Conservation (phyloP, 2,329 filamentous ascomycete species). For the Gnomoniopsis smithogilvyi region DNA sequence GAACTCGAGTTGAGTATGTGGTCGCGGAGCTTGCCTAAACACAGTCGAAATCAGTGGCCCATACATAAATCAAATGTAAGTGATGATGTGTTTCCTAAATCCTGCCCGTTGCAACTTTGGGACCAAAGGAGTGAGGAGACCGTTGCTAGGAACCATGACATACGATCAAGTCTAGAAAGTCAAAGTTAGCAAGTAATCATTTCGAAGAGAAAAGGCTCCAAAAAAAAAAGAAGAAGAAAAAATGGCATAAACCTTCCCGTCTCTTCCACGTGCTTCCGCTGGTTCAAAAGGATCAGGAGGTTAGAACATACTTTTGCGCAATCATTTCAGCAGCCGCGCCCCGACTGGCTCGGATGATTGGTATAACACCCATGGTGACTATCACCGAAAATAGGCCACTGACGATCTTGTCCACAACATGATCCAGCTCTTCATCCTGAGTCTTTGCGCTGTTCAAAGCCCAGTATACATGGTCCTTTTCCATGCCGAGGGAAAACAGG, state of each 20-base stretch:
- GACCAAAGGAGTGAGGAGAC: neutral
- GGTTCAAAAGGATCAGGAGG: neutral
- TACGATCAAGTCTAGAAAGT: slow-evolving; percentile 61
- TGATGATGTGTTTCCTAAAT: neutral
- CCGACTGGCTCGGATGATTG: slow-evolving; percentile 92
- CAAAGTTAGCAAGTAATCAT: neutral
- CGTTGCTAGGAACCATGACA: neutral
- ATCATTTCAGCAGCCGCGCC: slow-evolving; percentile 93
- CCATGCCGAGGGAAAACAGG: slow-evolving; percentile 89
- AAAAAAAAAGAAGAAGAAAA: too few relatives aligned
- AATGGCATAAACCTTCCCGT: neutral
- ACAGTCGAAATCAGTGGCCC: neutral
- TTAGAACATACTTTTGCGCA: slow-evolving; percentile 59
- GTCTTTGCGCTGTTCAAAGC: slow-evolving; percentile 93
- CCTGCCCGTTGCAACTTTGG: neutral
- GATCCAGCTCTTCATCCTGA: slow-evolving; percentile 84
- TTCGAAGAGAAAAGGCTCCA: neutral
- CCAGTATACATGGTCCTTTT: slow-evolving; percentile 88
- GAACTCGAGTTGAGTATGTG: slow-evolving; percentile 81
- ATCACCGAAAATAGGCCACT: slow-evolving; percentile 96
- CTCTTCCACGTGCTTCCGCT: neutral
- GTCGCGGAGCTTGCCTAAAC: slow-evolving; percentile 71
- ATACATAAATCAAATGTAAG: neutral
- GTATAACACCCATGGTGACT: slow-evolving; percentile 97
- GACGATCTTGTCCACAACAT: slow-evolving; percentile 85